These are phyloP conservation scores for Gossypium aridum DNA, from an alignment of 441 rosid species.

Conservation along the genomic window DNA sequence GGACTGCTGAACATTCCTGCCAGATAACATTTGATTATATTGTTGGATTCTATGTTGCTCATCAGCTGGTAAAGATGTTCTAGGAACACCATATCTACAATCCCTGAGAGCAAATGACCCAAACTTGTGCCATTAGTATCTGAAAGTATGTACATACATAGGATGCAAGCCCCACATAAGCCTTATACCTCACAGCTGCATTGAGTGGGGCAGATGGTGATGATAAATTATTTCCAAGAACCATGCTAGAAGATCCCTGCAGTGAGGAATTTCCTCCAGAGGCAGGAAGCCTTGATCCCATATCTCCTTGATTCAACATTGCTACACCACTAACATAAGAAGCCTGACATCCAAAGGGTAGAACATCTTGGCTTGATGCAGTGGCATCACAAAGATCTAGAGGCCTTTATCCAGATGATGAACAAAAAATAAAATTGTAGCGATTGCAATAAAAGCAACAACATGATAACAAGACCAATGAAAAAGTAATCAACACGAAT, in stretches of 20 bases:
- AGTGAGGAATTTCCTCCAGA: slow-evolving; percentile 59
- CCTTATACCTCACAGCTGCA: slow-evolving; percentile 64
- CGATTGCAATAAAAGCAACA: slow-evolving; percentile 16
- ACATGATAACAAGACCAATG: slow-evolving; percentile 9
- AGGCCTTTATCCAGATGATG: slow-evolving; percentile 67
- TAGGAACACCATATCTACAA: slow-evolving; percentile 67
- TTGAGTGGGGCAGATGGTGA: slow-evolving; percentile 58
- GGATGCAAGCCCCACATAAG: slow-evolving; percentile 18
- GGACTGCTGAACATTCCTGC: slow-evolving; percentile 67
- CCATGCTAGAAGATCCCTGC: slow-evolving; percentile 63
- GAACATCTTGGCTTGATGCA: slow-evolving; percentile 59
- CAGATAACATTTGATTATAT: slow-evolving; percentile 58
- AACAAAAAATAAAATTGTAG: slow-evolving; percentile 16
- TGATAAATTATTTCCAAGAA: slow-evolving; percentile 50
- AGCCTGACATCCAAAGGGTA: slow-evolving; percentile 58
- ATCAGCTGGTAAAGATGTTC: slow-evolving; percentile 65
- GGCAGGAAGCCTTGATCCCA: slow-evolving; percentile 47
- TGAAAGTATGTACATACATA: slow-evolving; percentile 2
- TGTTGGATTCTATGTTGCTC: slow-evolving; percentile 85
- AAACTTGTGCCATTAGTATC: slow-evolving; percentile 1
- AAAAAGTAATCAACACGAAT: background rate
- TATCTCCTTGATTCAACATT: slow-evolving; percentile 57
- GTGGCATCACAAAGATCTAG: slow-evolving; percentile 81
- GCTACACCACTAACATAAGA: slow-evolving; percentile 51
- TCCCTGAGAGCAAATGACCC: slow-evolving; percentile 44